Evolutionary conservation across 192 early-diverging fungal genomes (phyloP), one percentile per base, ranked within the genome.

Genomic region (Coemansia asiatica): DNA sequence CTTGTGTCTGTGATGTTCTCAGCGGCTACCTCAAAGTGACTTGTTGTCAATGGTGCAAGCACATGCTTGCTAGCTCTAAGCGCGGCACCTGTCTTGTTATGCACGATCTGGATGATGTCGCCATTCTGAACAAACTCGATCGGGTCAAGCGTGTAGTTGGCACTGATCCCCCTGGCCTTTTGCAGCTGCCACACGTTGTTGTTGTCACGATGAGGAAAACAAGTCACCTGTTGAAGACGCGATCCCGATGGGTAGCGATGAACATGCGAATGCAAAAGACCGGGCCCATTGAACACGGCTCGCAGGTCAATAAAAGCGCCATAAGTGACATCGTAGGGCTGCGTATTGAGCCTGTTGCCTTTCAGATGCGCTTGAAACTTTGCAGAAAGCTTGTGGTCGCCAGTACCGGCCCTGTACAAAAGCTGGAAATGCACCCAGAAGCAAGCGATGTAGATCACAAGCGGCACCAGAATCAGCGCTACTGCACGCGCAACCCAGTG

Each of bases 371-470:
- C 90, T 63, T 98, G 94, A 83, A 98, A 98, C 53, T 84, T 81
- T 22, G 92, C 82, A 23, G 87, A 90, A 91, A 97, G 94, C 79
- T 95, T 96, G 35, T 86, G 86, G 82, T 98, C 96, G 47, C 96
- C 96, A 25, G 95, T 88, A 8, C 96, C 96, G 66, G 84, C 85
- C 64, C 84, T 84, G 23, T 82, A 87, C 55, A 98, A 79, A 27
- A 96, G 76, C 8, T 82, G 84, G 86, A 98, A 98, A 71, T 98
- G 96, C 40, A 98, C 72, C 73, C 89, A 93, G 76, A 98, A 98
- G 85, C 90, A 94, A 25, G 86, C 85, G 23, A 93, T 70, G 64
- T 97, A 98, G 7, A 97, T 64, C 9, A 74, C 16, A 23, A 90
- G 51, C 38, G 96, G 96, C 12, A 97, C 67, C 50, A 91, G 26